phyloP scores from a whole-genome alignment of 805 yeast genomes.

The Metschnikowia drakensbergensis region DNA sequence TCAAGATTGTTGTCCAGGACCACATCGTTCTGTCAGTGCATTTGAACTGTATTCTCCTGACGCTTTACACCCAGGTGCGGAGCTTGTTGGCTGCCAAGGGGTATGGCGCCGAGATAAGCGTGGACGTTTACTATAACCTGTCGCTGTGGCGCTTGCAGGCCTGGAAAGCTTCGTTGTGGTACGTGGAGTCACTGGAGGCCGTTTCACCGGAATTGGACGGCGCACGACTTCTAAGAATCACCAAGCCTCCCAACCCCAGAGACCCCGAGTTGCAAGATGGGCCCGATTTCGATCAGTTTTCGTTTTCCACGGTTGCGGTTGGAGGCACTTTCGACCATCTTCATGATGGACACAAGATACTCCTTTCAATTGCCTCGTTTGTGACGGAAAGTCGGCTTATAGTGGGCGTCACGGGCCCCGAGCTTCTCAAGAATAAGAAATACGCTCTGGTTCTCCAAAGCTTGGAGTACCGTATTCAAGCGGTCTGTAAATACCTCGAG shows the following conservation, averaged over 20 bases:
- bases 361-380: slow-evolving; percentile 69
- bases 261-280: not conserved
- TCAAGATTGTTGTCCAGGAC: slow-evolving; percentile 26
- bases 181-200: slow-evolving; percentile 1
- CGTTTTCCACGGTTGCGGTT: slow-evolving; percentile 45
- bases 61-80: slow-evolving; percentile 24
- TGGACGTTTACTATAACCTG: not conserved
- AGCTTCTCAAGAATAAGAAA: slow-evolving; percentile 69
- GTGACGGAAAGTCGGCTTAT: slow-evolving; percentile 54
- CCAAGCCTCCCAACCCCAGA: not conserved
- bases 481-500: slow-evolving; percentile 48
- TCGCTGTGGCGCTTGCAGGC: not conserved
- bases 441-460: slow-evolving; percentile 61
- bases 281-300: not conserved
- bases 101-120: not conserved
- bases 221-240: not conserved
- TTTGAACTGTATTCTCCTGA: slow-evolving; percentile 28
- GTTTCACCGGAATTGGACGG: not conserved
- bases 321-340: slow-evolving; percentile 98
- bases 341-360: slow-evolving; percentile 91
- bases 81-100: not conserved
- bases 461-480: slow-evolving; percentile 46
- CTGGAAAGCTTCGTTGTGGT: not conserved
- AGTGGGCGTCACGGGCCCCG: slow-evolving; percentile 80
- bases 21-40: slow-evolving; percentile 20